These are phyloP conservation scores for Haplosporangium sp. DNA, from an alignment of 371 early-diverging fungal species.

Conservation along the genomic window DNA sequence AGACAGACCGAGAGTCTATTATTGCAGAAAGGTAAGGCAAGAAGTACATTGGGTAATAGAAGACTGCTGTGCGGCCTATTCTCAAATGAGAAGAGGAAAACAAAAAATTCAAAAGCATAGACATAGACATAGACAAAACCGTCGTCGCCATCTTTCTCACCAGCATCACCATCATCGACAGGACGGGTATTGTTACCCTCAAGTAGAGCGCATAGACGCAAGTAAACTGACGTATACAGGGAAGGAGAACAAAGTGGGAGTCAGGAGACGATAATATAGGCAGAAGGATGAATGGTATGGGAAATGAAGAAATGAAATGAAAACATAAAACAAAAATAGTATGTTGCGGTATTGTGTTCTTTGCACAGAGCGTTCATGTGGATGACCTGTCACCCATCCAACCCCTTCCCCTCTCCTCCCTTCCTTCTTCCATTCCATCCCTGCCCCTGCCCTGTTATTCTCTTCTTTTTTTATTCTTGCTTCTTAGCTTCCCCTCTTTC, in stretches of 20 bases:
- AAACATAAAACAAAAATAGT: conserved; percentile 9
- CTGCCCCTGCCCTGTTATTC: background rate
- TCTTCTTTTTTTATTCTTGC: background rate
- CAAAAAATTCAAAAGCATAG: no score
- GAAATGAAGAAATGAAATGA: conserved; percentile 11
- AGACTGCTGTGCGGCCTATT: no score
- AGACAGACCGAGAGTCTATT: no score
- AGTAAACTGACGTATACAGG: no score
- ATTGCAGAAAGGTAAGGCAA: no score
- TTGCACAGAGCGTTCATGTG: conserved; percentile 18
- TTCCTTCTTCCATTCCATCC: background rate
- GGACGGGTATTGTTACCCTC: background rate
- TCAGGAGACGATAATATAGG: background rate
- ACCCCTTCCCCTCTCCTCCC: background rate
- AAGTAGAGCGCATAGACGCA: no score
- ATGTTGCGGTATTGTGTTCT: background rate
- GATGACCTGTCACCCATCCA: conserved; percentile 13
- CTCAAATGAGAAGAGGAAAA: no score
- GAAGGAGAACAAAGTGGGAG: no score
- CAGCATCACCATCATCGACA: background rate
- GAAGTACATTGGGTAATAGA: no score
- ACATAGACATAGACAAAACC: no score
- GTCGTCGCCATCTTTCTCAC: no score
- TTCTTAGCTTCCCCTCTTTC: conserved; percentile 7
- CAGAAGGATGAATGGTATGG: background rate